Evolutionary conservation across 164 flowering plant species (phyloP).

Genomic region (Vitis rotundifolia): DNA sequence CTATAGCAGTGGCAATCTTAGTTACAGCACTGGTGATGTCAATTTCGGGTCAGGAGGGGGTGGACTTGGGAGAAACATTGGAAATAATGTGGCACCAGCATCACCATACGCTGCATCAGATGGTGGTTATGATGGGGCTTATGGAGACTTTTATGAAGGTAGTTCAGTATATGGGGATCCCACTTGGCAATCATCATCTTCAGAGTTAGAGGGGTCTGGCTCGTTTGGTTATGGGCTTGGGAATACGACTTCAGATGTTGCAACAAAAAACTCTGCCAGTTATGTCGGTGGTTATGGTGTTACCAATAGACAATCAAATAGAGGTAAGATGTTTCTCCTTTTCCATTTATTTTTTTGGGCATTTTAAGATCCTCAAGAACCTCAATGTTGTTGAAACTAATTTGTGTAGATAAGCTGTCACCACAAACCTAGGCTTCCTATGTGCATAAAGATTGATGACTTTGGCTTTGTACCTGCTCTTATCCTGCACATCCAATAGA

Average conservation of each 20-base stretch:
- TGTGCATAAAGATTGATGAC: not conserved
- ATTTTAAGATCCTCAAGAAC: too few relatives aligned
- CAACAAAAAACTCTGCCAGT: constrained; percentile 49
- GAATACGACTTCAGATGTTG: constrained; percentile 49
- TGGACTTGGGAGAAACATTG: constrained; percentile 58
- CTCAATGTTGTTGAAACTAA: too few relatives aligned
- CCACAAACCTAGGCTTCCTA: not conserved
- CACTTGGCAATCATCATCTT: constrained; percentile 63
- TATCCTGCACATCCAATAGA: not conserved
- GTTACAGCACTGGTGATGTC: constrained; percentile 36
- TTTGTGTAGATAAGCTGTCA: too few relatives aligned
- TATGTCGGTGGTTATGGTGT: constrained; percentile 62
- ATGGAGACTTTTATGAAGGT: constrained; percentile 45
- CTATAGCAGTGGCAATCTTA: constrained; percentile 20
- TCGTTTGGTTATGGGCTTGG: constrained; percentile 72
- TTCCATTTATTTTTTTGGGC: not conserved
- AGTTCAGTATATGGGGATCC: constrained; percentile 58
- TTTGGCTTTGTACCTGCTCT: not conserved
- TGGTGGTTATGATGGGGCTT: constrained; percentile 51
- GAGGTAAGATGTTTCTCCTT: constrained; percentile 46
- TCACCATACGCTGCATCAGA: constrained; percentile 43
- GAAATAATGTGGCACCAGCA: constrained; percentile 24
- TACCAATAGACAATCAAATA: constrained; percentile 68
- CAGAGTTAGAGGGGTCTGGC: constrained; percentile 56
- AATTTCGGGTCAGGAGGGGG: constrained; percentile 44